Conservation (phyloP, 495 filamentous ascomycete species). For the Aspergillus haitiensis region DNA sequence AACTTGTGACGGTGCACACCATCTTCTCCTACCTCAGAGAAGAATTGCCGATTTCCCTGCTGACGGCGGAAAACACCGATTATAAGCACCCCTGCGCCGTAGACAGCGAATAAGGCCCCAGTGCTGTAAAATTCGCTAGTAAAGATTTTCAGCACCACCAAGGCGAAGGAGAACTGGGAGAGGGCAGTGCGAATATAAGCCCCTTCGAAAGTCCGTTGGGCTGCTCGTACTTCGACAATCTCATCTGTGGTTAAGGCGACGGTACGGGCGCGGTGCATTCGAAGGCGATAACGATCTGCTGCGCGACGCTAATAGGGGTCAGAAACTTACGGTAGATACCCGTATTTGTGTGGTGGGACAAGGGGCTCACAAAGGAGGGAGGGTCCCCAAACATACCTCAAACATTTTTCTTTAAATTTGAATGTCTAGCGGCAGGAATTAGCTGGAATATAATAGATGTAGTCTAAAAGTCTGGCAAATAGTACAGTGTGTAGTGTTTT, state of each 20-base stretch:
- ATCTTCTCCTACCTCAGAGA: constrained; percentile 70
- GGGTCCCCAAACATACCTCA: constrained; percentile 31
- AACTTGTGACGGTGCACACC: constrained; percentile 73
- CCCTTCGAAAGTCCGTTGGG: constrained; percentile 95
- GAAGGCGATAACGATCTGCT: constrained; percentile 56
- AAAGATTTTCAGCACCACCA: constrained; percentile 95
- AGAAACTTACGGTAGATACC: constrained; percentile 1
- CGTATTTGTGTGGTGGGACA: constrained; percentile 6
- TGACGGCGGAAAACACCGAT: constrained; percentile 79
- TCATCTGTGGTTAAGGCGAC: constrained; percentile 80
- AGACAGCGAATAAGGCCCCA: constrained; percentile 87
- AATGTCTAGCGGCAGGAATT: too few relatives aligned
- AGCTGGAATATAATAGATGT: too few relatives aligned
- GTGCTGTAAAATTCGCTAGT: constrained; percentile 92
- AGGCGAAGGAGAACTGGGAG: constrained; percentile 89
- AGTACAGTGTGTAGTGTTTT: too few relatives aligned
- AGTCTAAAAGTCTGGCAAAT: too few relatives aligned
- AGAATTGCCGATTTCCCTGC: constrained; percentile 92
- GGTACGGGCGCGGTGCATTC: constrained; percentile 80
- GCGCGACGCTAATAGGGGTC: constrained; percentile 40
- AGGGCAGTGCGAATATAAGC: constrained; percentile 95
- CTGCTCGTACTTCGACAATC: constrained; percentile 89
- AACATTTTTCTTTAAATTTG: constrained; percentile 28
- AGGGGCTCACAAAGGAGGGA: constrained; percentile 2
- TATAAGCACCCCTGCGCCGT: constrained; percentile 79